Conservation (phyloP, 2,329 filamentous ascomycete genomes). For the Plenodomus biglobosus region DNA sequence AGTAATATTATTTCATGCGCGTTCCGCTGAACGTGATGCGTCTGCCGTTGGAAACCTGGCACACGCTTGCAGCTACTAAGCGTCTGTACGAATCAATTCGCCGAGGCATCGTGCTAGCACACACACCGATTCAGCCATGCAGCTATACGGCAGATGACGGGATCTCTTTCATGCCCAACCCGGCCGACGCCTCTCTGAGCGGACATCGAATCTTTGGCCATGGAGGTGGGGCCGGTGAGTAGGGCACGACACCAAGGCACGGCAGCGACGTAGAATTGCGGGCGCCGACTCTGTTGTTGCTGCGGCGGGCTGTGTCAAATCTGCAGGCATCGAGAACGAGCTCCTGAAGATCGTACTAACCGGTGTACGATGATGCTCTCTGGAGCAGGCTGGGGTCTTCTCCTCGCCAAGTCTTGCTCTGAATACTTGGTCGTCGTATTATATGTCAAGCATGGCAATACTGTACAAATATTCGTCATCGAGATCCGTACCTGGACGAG, state of each 20-base stretch:
- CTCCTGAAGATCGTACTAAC: slow-evolving; percentile 14
- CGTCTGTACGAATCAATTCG: slow-evolving; percentile 23
- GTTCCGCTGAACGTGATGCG: slow-evolving; percentile 32
- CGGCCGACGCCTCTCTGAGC: slow-evolving; percentile 16
- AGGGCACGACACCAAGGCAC: slow-evolving; percentile 4
- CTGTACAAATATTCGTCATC: slow-evolving; percentile 31
- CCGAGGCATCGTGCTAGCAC: slow-evolving; percentile 30
- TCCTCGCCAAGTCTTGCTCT: slow-evolving; percentile 22
- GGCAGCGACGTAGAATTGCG: slow-evolving; percentile 6
- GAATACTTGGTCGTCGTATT: slow-evolving; percentile 8
- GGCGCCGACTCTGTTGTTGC: slow-evolving; percentile 7
- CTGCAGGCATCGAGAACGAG: slow-evolving; percentile 9
- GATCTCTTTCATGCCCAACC: slow-evolving; percentile 25
- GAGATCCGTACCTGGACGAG: slow-evolving; percentile 15
- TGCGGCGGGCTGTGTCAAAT: slow-evolving; percentile 15
- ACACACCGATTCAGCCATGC: slow-evolving; percentile 22
- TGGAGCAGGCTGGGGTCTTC: slow-evolving; percentile 7
- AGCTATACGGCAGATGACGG: slow-evolving; percentile 20
- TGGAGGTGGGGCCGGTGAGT: slow-evolving; percentile 23
- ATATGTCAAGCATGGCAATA: slow-evolving; percentile 25
- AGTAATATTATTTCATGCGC: slow-evolving; percentile 32
- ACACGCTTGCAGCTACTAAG: slow-evolving; percentile 23
- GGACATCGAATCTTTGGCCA: slow-evolving; percentile 26
- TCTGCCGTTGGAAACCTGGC: slow-evolving; percentile 32
- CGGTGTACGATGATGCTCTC: background rate